phyloP scores from a whole-genome alignment of 192 early-diverging fungal species.

The Backusella tarrabulga region DNA sequence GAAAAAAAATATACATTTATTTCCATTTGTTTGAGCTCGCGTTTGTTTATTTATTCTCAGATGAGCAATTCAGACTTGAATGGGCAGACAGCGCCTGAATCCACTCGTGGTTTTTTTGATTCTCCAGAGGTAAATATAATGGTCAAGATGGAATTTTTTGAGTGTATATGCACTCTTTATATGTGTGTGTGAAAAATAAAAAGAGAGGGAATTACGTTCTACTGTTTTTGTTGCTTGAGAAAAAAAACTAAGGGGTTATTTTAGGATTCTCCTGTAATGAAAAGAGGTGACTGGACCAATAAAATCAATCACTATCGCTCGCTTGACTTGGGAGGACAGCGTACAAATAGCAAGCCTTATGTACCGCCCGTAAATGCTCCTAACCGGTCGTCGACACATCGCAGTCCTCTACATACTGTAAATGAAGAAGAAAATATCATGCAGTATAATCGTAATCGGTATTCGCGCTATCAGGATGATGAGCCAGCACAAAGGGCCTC shows the following conservation, averaged over 20 bases:
- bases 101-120: constrained; percentile 40
- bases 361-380: not conserved
- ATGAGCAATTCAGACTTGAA: constrained; percentile 22
- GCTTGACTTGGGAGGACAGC: not conserved
- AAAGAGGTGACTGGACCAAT: constrained; percentile 6
- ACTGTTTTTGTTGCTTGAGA: not conserved
- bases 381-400: not conserved
- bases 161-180: not conserved
- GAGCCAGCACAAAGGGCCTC: not conserved
- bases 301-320: not conserved
- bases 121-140: constrained; percentile 20
- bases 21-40: not conserved
- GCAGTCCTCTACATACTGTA: constrained; percentile 19
- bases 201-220: not conserved
- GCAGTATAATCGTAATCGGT: not conserved
- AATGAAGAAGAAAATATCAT: constrained; percentile 17
- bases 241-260: not conserved
- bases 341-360: not conserved
- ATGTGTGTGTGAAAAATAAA: not conserved
- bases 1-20: constrained; percentile 1
- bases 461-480: not conserved
- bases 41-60: not conserved
- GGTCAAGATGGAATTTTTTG: not conserved
- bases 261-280: constrained; percentile 9
- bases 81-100: constrained; percentile 42